phyloP scores from a whole-genome alignment of 192 early-diverging fungal genomes.

The Rhizophagus sp. region DNA sequence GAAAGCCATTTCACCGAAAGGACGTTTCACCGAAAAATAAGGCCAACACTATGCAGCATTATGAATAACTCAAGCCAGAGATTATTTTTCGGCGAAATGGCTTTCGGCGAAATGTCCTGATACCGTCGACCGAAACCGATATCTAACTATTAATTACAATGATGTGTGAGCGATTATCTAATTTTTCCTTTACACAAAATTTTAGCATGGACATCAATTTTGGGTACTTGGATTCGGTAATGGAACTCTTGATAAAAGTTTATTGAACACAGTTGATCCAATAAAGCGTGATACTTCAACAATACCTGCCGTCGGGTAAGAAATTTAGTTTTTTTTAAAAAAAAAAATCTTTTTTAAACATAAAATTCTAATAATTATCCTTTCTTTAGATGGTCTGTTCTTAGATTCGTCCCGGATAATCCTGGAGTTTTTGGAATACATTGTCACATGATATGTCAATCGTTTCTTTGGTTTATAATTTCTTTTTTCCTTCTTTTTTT shows the following conservation, averaged over 20 bases:
- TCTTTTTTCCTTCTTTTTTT: background rate
- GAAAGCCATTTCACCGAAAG: no score
- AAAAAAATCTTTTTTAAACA: no score
- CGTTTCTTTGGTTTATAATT: background rate
- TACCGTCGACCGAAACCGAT: no score
- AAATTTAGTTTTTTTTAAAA: background rate
- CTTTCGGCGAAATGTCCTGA: no score
- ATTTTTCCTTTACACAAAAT: background rate
- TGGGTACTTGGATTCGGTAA: constrained; percentile 45
- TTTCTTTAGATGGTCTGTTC: constrained; percentile 36
- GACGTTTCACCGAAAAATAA: no score
- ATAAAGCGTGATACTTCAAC: constrained; percentile 44
- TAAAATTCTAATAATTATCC: no score
- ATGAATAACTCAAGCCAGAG: no score
- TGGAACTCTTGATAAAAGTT: constrained; percentile 35
- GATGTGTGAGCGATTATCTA: no score
- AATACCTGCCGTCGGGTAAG: constrained; percentile 33
- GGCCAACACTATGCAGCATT: no score
- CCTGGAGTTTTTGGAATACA: constrained; percentile 84
- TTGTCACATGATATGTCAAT: constrained; percentile 84
- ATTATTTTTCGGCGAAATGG: no score
- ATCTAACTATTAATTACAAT: no score
- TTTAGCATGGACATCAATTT: constrained; percentile 47
- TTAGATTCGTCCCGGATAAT: constrained; percentile 81
- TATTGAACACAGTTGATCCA: constrained; percentile 38